Evolutionary conservation across 257 asterid species (phyloP), one percentile per base, ranked within the genome.

Genomic region (Solanum virginianum): DNA sequence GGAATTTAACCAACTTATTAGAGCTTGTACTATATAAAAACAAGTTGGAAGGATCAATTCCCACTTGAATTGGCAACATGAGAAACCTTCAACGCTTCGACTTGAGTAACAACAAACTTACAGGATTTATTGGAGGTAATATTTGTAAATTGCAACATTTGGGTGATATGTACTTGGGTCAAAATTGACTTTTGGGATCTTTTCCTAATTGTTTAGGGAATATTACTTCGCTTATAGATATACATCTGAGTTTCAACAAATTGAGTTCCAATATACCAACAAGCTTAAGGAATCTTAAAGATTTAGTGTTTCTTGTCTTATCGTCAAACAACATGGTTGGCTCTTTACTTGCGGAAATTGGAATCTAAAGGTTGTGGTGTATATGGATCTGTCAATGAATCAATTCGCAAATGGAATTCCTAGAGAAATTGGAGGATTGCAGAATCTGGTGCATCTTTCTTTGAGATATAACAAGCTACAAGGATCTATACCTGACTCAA

Each of bases 241-340:
- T 53, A 53, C 7, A 53, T 14, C 7, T 53, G 1, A 6, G 0
- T 53, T 53, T 8, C 57, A 53, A 53, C 15, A 53, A 4, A 53
- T 53, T 53, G 57, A 14, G 3, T 47, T 47, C 53, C 59, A 54
- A 54, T 56, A 56, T 56, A 56, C 62, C 62, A 56, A 1, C 62
- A 56, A 56, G 22, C 62, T 56, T 56, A 0, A 22, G 11, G 11
- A 56, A 56, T 56, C 22, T 55, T 55, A 55, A 0, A 55, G 10
- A 55, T 55, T 0, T 55, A 16, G 0, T 15, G 4, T 1, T 0
- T 0, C 59, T 54, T 54, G 1, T 15, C n/a, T 55, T 55, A 2
- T 54, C 59, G 2, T 54, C 59, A 54, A 54, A 54, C 59, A 54
- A 54, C 9, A 54, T 54, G 59, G 57, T 54, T 54, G 57, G 57